A percentile compares a stretch with the other conserved stretches of the same genome.
phyloP scores from a whole-genome alignment of 345 rosid species.

The Acer saccharum region DNA sequence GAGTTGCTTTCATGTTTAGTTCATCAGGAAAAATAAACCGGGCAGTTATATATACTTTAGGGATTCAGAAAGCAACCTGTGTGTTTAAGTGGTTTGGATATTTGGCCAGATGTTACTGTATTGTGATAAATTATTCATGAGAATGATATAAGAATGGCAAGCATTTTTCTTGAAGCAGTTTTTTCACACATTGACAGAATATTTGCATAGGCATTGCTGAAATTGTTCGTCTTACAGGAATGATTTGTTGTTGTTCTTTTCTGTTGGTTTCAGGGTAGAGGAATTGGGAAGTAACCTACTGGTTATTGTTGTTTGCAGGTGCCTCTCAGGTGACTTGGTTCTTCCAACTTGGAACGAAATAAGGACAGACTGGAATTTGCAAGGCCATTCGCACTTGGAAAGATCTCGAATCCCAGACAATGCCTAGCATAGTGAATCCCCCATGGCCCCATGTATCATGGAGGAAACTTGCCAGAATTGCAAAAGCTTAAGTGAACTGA shows the following conservation, averaged over 20 bases:
- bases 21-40: slow-evolving; percentile 13
- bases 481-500: slow-evolving; percentile 46
- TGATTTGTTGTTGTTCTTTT: too few relatives aligned
- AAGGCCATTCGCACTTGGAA: slow-evolving; percentile 19
- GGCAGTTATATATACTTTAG: slow-evolving; percentile 4
- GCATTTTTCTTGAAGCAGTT: too few relatives aligned
- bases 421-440: slow-evolving; percentile 77
- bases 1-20: slow-evolving; percentile 12
- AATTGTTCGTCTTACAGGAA: too few relatives aligned
- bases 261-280: too few relatives aligned
- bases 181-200: too few relatives aligned
- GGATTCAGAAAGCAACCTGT: slow-evolving; percentile 13
- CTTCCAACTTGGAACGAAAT: slow-evolving; percentile 45
- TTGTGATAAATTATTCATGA: neutral
- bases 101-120: neutral
- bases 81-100: neutral
- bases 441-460: slow-evolving; percentile 60
- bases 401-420: slow-evolving; percentile 72
- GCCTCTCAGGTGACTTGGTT: slow-evolving; percentile 72
- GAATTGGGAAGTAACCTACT: too few relatives aligned
- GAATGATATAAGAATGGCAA: too few relatives aligned
- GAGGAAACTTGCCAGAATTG: slow-evolving; percentile 35
- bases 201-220: too few relatives aligned
- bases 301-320: slow-evolving; percentile 38
- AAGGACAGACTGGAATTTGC: slow-evolving; percentile 46